phyloP scores from a whole-genome alignment of 1,139 yeast genomes.

The Pichia sp. region DNA sequence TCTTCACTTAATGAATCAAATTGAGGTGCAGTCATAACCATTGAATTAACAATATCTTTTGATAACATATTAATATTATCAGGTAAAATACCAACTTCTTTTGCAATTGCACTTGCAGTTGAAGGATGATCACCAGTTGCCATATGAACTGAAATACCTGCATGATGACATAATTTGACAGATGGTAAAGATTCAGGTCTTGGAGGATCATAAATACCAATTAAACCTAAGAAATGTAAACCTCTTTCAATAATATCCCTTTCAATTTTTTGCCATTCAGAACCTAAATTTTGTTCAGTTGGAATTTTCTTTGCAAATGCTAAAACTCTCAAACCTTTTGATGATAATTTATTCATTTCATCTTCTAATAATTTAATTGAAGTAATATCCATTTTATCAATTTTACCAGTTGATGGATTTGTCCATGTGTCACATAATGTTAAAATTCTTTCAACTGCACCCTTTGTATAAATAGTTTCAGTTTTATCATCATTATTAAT shows the following conservation, averaged over 20 bases:
- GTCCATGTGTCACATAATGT: conserved; percentile 54
- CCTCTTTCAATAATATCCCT: conserved; percentile 51
- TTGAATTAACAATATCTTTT: conserved; percentile 51
- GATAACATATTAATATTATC: conserved; percentile 58
- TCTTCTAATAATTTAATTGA: conserved; percentile 41
- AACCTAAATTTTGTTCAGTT: conserved; percentile 17
- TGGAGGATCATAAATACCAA: conserved; percentile 83
- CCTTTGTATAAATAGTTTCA: conserved; percentile 53
- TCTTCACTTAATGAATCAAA: conserved; percentile 60
- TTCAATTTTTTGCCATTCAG: conserved; percentile 30
- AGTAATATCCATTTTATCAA: conserved; percentile 36
- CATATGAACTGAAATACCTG: conserved; percentile 81
- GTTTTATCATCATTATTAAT: conserved; percentile 29
- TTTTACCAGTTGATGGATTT: conserved; percentile 32
- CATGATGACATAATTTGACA: conserved; percentile 62
- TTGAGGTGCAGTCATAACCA: conserved; percentile 73
- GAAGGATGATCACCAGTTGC: conserved; percentile 83
- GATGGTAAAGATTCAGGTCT: conserved; percentile 64
- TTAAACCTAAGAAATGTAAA: conserved; percentile 58
- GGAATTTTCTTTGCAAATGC: conserved; percentile 53
- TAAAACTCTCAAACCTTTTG: conserved; percentile 67
- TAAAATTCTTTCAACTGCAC: conserved; percentile 72
- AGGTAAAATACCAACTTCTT: conserved; percentile 80
- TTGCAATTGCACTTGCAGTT: conserved; percentile 77
- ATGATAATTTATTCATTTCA: conserved; percentile 57